These are phyloP conservation scores for Hanseniaspora clermontiae DNA, from an alignment of 805 yeast genomes.

Conservation along the genomic window DNA sequence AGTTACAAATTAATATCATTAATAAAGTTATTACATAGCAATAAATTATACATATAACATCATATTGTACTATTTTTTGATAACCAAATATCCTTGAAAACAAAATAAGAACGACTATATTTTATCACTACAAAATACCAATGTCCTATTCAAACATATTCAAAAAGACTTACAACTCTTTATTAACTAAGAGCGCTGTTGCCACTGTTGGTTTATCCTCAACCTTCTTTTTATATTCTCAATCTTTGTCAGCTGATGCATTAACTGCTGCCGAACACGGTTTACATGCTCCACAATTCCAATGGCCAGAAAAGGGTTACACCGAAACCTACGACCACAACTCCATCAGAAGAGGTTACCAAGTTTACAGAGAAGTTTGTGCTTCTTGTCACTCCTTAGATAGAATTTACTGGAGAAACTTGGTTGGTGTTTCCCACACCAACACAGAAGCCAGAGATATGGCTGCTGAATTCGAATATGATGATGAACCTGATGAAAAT, in stretches of 20 bases:
- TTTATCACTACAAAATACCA: background rate
- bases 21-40: background rate
- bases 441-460: constrained; percentile 78
- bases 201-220: constrained; percentile 61
- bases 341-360: constrained; percentile 96
- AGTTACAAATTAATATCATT: background rate
- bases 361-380: constrained; percentile 96
- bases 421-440: constrained; percentile 94
- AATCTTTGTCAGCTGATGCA: constrained; percentile 78
- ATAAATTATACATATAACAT: background rate
- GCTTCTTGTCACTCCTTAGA: constrained; percentile 97
- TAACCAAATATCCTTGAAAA: background rate
- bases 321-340: constrained; percentile 85
- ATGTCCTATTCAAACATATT: constrained; percentile 13
- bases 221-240: constrained; percentile 70
- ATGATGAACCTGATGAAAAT: constrained; percentile 96
- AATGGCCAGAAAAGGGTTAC: constrained; percentile 92
- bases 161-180: constrained; percentile 10
- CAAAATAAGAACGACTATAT: background rate
- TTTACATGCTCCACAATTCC: constrained; percentile 83
- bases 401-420: constrained; percentile 95
- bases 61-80: background rate
- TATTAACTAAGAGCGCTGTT: constrained; percentile 29
- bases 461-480: constrained; percentile 95
- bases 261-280: constrained; percentile 99